Evolutionary conservation across 495 filamentous ascomycete genomes (phyloP).

Genomic region (Staphylotrichum longicolle): DNA sequence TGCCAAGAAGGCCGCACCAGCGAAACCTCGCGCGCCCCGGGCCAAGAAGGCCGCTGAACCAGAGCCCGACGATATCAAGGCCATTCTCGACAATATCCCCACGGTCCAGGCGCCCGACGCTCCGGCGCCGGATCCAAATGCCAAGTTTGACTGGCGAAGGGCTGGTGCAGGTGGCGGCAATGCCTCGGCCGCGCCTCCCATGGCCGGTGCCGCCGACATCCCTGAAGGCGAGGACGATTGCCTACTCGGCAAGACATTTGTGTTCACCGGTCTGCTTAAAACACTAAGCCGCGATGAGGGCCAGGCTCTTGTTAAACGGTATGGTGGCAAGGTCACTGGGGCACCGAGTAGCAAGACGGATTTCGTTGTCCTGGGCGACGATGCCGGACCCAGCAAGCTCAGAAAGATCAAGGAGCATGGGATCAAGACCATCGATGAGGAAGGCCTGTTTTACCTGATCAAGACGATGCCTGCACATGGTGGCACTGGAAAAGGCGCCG

Average conservation of each 20-base stretch:
- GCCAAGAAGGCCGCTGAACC: constrained; percentile 59
- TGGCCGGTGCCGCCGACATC: constrained; percentile 64
- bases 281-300: constrained; percentile 81
- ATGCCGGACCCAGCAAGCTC: constrained; percentile 94
- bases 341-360: constrained; percentile 88
- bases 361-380: constrained; percentile 85
- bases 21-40: constrained; percentile 56
- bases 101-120: constrained; percentile 78
- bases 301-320: constrained; percentile 81
- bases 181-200: constrained; percentile 55
- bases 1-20: constrained; percentile 51
- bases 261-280: constrained; percentile 90
- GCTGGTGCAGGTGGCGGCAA: constrained; percentile 52
- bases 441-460: constrained; percentile 88
- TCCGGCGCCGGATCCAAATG: constrained; percentile 58
- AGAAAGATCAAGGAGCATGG: constrained; percentile 71
- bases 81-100: constrained; percentile 85
- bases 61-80: constrained; percentile 66
- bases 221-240: constrained; percentile 87
- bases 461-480: constrained; percentile 79
- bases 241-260: constrained; percentile 86
- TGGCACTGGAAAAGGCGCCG: constrained; percentile 82
- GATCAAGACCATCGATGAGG: constrained; percentile 89
- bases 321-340: constrained; percentile 87
- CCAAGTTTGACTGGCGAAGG: constrained; percentile 70